These are phyloP conservation scores for Schoenoplectus triqueter DNA, from an alignment of 202 grass and related monocot genomes.

Conservation along the genomic window DNA sequence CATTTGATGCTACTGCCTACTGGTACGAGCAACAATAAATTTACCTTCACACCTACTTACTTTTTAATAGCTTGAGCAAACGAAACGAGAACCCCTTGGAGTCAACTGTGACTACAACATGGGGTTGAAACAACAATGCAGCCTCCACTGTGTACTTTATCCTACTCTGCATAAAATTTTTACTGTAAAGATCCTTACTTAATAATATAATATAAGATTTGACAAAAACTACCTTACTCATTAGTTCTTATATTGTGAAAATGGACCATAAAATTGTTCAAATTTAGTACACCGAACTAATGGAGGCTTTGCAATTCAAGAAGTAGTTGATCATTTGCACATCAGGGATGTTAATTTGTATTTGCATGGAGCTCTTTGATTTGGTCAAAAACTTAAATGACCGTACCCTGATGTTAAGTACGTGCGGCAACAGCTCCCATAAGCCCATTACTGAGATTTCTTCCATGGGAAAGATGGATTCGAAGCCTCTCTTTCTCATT, in stretches of 20 bases:
- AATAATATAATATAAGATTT: neutral
- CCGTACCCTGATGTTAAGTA: conserved; percentile 74
- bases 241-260: neutral
- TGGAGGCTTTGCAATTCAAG: neutral
- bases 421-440: conserved; percentile 87
- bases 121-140: conserved; percentile 70
- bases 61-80: conserved; percentile 66
- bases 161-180: conserved; percentile 54
- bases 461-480: conserved; percentile 91
- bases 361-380: neutral
- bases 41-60: conserved; percentile 41
- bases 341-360: neutral
- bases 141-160: conserved; percentile 60
- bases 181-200: neutral
- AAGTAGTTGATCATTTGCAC: neutral
- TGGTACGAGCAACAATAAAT: neutral
- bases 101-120: conserved; percentile 87
- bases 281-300: neutral
- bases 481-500: conserved; percentile 80
- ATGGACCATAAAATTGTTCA: neutral
- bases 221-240: neutral
- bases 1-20: neutral
- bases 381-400: neutral
- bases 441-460: conserved; percentile 93
- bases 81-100: conserved; percentile 95